These are phyloP conservation scores for Psilocybe cubensis DNA, from an alignment of 768 basidiomycete genomes.

Conservation along the genomic window DNA sequence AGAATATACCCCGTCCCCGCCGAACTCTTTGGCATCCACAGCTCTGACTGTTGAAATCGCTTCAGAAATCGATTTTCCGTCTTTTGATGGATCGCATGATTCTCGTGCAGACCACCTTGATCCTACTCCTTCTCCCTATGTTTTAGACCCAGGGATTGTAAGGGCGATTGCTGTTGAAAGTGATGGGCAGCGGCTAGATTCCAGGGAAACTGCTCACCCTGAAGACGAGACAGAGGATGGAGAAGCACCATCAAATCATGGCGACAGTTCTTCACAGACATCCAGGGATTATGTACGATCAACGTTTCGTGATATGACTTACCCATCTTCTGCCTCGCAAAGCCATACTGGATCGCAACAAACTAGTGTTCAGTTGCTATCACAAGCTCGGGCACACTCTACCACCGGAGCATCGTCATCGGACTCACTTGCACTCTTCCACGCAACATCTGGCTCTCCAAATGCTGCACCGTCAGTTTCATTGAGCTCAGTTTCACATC, in stretches of 20 bases:
- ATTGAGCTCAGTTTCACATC: not conserved
- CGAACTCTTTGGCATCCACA: constrained; percentile 30
- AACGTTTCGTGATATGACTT: not conserved
- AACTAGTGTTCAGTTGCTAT: constrained; percentile 21
- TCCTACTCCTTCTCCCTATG: constrained; percentile 12
- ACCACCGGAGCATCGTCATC: constrained; percentile 11
- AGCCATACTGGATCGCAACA: constrained; percentile 12
- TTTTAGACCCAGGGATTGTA: constrained; percentile 10
- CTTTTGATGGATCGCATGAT: constrained; percentile 21
- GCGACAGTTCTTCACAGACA: constrained; percentile 16
- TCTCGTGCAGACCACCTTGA: constrained; percentile 2
- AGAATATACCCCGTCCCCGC: constrained; percentile 25
- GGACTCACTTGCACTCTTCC: constrained; percentile 11
- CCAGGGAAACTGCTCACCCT: constrained; percentile 18
- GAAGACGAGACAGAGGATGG: constrained; percentile 16
- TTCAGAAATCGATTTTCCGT: constrained; percentile 29
- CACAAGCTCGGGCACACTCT: constrained; percentile 14
- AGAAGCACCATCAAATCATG: not conserved
- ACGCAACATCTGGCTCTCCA: not conserved
- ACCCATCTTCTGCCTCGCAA: not conserved
- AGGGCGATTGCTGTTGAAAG: constrained; percentile 15
- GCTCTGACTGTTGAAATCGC: constrained; percentile 42
- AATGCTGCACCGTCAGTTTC: not conserved
- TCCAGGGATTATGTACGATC: constrained; percentile 17
- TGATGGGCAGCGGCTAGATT: constrained; percentile 18